A percentile compares a stretch with the other conserved stretches of the same genome.
phyloP scores from a whole-genome alignment of 495 filamentous ascomycete species.

The Talaromyces wortmannii region DNA sequence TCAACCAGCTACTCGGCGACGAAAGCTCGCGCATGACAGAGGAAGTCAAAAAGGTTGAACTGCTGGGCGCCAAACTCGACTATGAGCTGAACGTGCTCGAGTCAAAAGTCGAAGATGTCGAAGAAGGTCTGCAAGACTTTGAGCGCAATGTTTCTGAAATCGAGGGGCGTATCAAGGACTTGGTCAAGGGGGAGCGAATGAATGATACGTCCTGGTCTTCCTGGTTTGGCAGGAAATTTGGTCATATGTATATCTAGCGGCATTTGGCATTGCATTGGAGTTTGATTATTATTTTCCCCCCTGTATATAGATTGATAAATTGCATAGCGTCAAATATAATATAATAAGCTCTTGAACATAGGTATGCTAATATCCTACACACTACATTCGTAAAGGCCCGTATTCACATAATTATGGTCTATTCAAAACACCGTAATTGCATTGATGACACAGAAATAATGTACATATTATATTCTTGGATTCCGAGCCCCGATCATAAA shows the following conservation, averaged over 20 bases:
- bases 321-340: background rate
- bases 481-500: background rate
- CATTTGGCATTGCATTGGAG: background rate
- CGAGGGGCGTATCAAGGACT: conserved; percentile 63
- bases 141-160: conserved; percentile 72
- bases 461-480: background rate
- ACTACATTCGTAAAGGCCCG: too few species aligned
- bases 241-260: conserved; percentile 6
- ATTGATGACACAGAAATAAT: background rate
- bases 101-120: conserved; percentile 81
- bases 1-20: conserved; percentile 58
- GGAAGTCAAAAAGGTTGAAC: conserved; percentile 72
- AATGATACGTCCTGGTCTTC: conserved; percentile 51
- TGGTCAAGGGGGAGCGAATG: conserved; percentile 57
- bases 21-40: conserved; percentile 65
- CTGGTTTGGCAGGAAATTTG: conserved; percentile 35
- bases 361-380: too few species aligned
- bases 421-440: too few species aligned
- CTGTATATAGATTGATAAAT: background rate
- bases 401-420: too few species aligned
- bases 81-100: conserved; percentile 83
- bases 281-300: background rate
- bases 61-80: conserved; percentile 80
- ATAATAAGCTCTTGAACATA: too few species aligned
- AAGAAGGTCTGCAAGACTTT: conserved; percentile 75